phyloP scores from a whole-genome alignment of 208 protist genomes.

The Acanthamoeba healyi region DNA sequence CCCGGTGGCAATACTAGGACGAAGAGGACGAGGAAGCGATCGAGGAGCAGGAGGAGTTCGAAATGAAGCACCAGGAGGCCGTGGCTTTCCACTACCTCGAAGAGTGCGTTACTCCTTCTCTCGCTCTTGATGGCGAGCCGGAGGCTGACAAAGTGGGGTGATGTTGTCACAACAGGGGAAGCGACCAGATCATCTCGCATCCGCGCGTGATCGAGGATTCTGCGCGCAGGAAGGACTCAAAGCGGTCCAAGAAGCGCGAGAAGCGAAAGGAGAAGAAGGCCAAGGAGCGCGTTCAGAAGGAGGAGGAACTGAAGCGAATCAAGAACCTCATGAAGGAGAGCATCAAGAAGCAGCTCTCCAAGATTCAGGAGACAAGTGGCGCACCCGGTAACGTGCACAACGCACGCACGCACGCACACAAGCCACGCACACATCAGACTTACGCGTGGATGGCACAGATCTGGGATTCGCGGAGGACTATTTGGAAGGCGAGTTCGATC shows the following conservation, averaged over 20 bases:
- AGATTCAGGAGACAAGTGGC: slow-evolving; percentile 34
- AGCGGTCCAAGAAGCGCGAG: slow-evolving; percentile 11
- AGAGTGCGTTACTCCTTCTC: neutral
- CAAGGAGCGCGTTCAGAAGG: slow-evolving; percentile 30
- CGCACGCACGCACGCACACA: too few species aligned
- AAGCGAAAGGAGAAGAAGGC: slow-evolving; percentile 30
- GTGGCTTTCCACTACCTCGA: slow-evolving; percentile 29
- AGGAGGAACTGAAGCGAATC: slow-evolving; percentile 58
- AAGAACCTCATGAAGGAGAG: slow-evolving; percentile 52
- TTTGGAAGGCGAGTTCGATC: slow-evolving; percentile 53
- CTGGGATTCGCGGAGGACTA: neutral
- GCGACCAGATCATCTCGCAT: slow-evolving; percentile 17
- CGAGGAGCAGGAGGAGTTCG: slow-evolving; percentile 8
- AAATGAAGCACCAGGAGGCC: slow-evolving; percentile 44
- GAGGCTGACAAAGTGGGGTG: too few species aligned
- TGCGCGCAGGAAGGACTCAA: neutral
- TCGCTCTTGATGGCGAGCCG: neutral
- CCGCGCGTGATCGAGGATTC: slow-evolving; percentile 41
- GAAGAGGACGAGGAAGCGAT: slow-evolving; percentile 42
- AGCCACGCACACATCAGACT: neutral
- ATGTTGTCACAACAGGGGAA: too few species aligned
- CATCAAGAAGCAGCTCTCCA: slow-evolving; percentile 13
- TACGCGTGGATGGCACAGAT: neutral
- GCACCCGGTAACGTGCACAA: neutral
- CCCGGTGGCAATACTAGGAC: neutral